These are phyloP conservation scores for Phoma sp. DNA, from an alignment of 2,329 filamentous ascomycete genomes.

Conservation along the genomic window DNA sequence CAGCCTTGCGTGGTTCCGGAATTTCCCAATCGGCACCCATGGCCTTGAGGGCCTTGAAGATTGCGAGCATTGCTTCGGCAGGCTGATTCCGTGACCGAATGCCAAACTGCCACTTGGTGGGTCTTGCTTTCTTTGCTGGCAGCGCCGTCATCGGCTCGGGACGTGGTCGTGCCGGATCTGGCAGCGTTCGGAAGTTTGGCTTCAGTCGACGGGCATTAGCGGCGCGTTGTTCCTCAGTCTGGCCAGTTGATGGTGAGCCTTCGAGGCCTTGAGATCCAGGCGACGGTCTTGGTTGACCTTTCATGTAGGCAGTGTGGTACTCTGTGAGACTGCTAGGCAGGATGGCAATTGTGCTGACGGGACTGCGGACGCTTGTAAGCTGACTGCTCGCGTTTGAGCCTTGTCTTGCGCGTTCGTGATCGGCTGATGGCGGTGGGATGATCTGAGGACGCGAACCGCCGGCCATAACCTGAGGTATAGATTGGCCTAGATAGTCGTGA, in stretches of 20 bases:
- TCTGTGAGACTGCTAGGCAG: conserved; percentile 89
- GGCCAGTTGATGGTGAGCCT: conserved; percentile 51
- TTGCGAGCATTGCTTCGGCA: conserved; percentile 91
- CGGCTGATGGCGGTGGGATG: conserved; percentile 30
- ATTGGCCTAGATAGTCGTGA: conserved; percentile 44
- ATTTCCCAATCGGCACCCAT: conserved; percentile 89
- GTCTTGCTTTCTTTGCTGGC: conserved; percentile 74
- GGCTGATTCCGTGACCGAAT: conserved; percentile 94
- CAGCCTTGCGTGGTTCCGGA: conserved; percentile 50
- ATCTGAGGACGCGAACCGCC: conserved; percentile 42
- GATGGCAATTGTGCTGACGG: conserved; percentile 83
- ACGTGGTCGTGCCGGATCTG: conserved; percentile 62
- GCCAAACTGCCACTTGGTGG: conserved; percentile 96
- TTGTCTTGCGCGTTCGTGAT: conserved; percentile 54
- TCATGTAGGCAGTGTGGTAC: conserved; percentile 91
- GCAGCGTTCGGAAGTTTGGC: conserved; percentile 77
- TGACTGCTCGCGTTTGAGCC: conserved; percentile 54
- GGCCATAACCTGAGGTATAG: conserved; percentile 45
- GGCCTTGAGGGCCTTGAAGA: conserved; percentile 88
- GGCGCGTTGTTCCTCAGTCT: conserved; percentile 70
- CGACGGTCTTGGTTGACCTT: conserved; percentile 60
- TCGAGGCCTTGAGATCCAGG: conserved; percentile 31
- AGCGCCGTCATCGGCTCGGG: conserved; percentile 64
- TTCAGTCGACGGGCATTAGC: conserved; percentile 83
- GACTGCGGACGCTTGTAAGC: conserved; percentile 48